Evolutionary conservation across 768 basidiomycete species (phyloP), one percentile per base, ranked within the genome.

Genomic region (Pisolithus tinctorius): DNA sequence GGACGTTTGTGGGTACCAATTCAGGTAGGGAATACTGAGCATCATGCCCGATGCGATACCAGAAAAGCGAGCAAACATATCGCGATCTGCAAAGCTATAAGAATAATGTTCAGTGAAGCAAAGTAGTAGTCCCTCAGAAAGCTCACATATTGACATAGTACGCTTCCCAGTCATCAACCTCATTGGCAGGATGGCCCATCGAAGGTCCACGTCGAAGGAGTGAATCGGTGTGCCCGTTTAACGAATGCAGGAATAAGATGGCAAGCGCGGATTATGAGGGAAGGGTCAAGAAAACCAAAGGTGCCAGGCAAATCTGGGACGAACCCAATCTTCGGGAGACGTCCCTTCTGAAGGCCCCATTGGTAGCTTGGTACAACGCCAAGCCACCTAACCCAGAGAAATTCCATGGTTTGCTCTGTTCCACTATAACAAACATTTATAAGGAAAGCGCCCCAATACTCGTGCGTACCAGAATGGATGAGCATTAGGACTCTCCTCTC

Each of bases 191-290:
- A 14, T 26, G 27, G 3, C 23, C 49, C 6, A 47, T 26, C 34
- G 50, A 47, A 4, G 39, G 36, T 3, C 50, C 42, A 40, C 17
- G 39, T n/a, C 30, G 27, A 9, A 53, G 47, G 7, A 58, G 47
- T 8, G 43, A 40, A 25, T 50, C 42, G 0, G 52, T 54, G 4
- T 41, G 17, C 1, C 59, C 55, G 34, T 58, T 52, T n/a, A 11
- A 48, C 43, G 47, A 59, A 65, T 2, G 54, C 59, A 1, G 63
- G 63, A 9, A 62, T 57, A 2, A 65, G 40, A 30, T 65, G 61
- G 17, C 49, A 53, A 1, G 41, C 50, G 3, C 59, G 50, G 4
- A n/a, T n/a, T n/a, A n/a, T n/a, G n/a, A n/a, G n/a, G n/a, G n/a
- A n/a, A n/a, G n/a, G n/a, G n/a, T n/a, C n/a, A n/a, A n/a, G n/a